Percentiles rank a stretch among this genome's conserved stretches.
phyloP scores from a whole-genome alignment of 2,329 filamentous ascomycete species.

The Hypoxylon sp. region DNA sequence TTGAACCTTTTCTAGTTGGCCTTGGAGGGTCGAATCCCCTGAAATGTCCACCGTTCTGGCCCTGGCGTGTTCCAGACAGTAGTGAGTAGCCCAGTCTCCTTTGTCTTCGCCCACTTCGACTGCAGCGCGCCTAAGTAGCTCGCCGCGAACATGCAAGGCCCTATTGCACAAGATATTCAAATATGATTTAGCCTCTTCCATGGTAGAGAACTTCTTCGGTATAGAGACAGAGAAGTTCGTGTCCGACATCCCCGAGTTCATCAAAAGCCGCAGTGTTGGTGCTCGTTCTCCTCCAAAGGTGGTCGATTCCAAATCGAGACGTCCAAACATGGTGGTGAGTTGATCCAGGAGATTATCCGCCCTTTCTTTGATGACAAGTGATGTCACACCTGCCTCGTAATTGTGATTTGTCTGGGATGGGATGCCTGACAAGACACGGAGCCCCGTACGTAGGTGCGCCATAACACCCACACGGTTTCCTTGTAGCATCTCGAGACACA shows the following conservation, averaged over 20 bases:
- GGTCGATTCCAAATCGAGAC: background rate
- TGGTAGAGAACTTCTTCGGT: background rate
- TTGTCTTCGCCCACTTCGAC: background rate
- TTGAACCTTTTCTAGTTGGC: background rate
- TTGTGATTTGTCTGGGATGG: background rate
- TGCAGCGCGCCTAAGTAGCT: background rate
- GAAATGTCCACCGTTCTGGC: background rate
- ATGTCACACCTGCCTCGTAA: background rate
- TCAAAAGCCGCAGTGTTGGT: background rate
- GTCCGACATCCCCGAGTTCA: background rate
- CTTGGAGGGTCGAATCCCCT: background rate
- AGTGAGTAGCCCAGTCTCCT: background rate
- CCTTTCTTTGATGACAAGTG: background rate
- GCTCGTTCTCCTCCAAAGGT: background rate
- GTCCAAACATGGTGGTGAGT: background rate
- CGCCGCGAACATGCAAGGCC: slow-evolving; percentile 1
- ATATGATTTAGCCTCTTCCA: background rate
- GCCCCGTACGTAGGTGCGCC: background rate
- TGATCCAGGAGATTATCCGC: background rate
- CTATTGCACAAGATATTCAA: background rate
- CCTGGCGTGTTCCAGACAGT: background rate
- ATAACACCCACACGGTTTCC: background rate
- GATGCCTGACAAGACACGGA: background rate
- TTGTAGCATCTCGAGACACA: background rate
- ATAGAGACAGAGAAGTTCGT: background rate